A percentile compares a stretch with the other conserved stretches of the same genome.
phyloP scores from a whole-genome alignment of 2,329 filamentous ascomycete genomes.

The Monilinia vaccinii-corymbosi region DNA sequence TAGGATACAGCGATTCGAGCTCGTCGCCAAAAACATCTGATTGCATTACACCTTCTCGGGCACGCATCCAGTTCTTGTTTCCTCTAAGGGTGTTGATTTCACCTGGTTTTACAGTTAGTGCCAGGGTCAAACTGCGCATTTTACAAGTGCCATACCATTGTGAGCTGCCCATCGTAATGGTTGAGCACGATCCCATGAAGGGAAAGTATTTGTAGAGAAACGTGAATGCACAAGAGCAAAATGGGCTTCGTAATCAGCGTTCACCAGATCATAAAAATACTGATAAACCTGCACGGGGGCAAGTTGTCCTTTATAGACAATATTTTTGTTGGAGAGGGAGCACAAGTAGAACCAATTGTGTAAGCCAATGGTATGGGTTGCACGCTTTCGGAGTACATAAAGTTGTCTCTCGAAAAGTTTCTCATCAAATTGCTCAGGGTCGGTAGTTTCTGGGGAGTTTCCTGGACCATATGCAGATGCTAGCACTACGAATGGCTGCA shows the following conservation, averaged over 20 bases:
- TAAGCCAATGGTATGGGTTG: slow-evolving; percentile 86
- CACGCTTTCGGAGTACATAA: slow-evolving; percentile 88
- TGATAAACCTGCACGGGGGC: slow-evolving; percentile 93
- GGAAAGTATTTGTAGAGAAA: slow-evolving; percentile 97
- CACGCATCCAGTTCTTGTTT: slow-evolving; percentile 99
- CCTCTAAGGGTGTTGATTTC: slow-evolving; percentile 96
- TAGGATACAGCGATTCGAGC: slow-evolving; percentile 81
- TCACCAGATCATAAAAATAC: slow-evolving; percentile 95
- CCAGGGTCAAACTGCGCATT: slow-evolving; percentile 18
- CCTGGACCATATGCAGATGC: slow-evolving; percentile 76
- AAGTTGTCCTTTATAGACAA: slow-evolving; percentile 96
- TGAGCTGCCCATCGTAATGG: slow-evolving; percentile 94
- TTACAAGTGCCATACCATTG: slow-evolving; percentile 54
- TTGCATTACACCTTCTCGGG: slow-evolving; percentile 88
- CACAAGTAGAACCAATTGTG: slow-evolving; percentile 99
- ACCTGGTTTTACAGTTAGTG: slow-evolving; percentile 34
- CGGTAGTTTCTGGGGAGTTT: slow-evolving; percentile 67
- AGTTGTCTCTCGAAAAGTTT: slow-evolving; percentile 85
- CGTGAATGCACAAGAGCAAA: slow-evolving; percentile 95
- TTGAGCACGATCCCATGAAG: slow-evolving; percentile 95
- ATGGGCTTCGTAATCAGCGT: slow-evolving; percentile 94
- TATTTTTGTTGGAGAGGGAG: slow-evolving; percentile 92
- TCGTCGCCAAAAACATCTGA: slow-evolving; percentile 90
- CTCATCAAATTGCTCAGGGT: slow-evolving; percentile 74
- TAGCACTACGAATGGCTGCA: slow-evolving; percentile 91